These are phyloP conservation scores for Pseudocercospora eumusae DNA, from an alignment of 2,329 filamentous ascomycete species.

Conservation along the genomic window DNA sequence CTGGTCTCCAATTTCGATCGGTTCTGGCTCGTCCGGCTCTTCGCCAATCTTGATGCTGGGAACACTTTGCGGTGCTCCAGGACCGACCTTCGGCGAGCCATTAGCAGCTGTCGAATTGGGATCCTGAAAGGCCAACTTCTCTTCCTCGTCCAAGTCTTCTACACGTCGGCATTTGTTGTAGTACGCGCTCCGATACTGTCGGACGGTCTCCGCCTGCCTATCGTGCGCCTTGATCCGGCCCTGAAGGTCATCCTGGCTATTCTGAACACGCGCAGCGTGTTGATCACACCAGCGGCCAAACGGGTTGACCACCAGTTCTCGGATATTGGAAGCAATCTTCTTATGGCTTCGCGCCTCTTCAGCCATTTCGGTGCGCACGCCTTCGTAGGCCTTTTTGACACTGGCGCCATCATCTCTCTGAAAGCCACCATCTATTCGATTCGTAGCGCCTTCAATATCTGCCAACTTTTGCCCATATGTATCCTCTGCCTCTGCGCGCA, in stretches of 20 bases:
- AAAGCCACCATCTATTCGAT: conserved; percentile 83
- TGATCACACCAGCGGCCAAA: conserved; percentile 96
- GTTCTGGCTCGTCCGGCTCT: conserved; percentile 71
- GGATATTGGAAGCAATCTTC: conserved; percentile 95
- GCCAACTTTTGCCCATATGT: conserved; percentile 76
- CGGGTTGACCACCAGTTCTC: conserved; percentile 89
- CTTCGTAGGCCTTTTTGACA: conserved; percentile 94
- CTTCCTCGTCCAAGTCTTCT: conserved; percentile 96
- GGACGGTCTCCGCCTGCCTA: conserved; percentile 83
- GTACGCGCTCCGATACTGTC: conserved; percentile 92
- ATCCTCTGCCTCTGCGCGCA: conserved; percentile 96
- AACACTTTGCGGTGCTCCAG: conserved; percentile 53
- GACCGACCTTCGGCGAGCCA: conserved; percentile 51
- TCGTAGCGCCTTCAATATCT: conserved; percentile 78
- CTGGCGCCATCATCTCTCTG: conserved; percentile 91
- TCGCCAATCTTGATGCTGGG: conserved; percentile 84
- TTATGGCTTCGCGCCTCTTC: conserved; percentile 86
- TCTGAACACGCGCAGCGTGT: conserved; percentile 85
- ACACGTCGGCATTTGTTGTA: conserved; percentile 98
- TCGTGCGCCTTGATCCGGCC: conserved; percentile 88
- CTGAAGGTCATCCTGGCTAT: conserved; percentile 93
- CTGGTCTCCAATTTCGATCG: conserved; percentile 87
- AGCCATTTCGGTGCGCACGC: conserved; percentile 87
- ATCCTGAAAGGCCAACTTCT: conserved; percentile 95
- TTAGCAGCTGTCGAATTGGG: conserved; percentile 57